Evolutionary conservation across 2,329 filamentous ascomycete genomes (phyloP).

Genomic region (Tolypocladium nubicola): DNA sequence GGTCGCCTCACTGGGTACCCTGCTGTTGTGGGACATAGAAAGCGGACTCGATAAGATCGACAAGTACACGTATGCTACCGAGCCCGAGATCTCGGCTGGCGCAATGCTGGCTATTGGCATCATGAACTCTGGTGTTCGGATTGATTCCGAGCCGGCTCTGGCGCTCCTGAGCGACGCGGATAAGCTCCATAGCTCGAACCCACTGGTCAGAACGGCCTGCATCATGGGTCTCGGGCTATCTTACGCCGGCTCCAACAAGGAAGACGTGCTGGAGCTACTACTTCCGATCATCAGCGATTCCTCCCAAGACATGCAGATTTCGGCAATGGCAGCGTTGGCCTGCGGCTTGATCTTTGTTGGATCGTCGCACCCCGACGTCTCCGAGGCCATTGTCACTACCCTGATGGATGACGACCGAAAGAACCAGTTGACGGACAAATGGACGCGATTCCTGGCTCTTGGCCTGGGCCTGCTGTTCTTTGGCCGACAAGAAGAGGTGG

Average conservation of each 20-base stretch:
- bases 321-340: conserved; percentile 88
- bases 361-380: conserved; percentile 82
- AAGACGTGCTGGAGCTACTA: conserved; percentile 74
- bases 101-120: conserved; percentile 90
- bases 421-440: conserved; percentile 91
- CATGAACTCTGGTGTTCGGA: conserved; percentile 82
- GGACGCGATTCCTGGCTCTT: conserved; percentile 92
- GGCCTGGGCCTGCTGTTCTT: conserved; percentile 92
- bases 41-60: conserved; percentile 88
- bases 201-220: conserved; percentile 67
- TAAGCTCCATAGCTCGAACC: conserved; percentile 68
- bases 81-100: conserved; percentile 77
- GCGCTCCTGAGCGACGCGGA: conserved; percentile 74
- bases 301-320: conserved; percentile 83
- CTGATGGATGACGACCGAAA: conserved; percentile 88
- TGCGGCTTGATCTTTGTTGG: conserved; percentile 88
- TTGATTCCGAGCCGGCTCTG: conserved; percentile 83
- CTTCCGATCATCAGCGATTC: conserved; percentile 82
- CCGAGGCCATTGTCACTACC: conserved; percentile 83
- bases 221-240: conserved; percentile 95
- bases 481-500: conserved; percentile 95
- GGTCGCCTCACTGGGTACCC: conserved; percentile 82
- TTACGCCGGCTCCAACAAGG: conserved; percentile 89
- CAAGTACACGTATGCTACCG: conserved; percentile 77
- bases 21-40: conserved; percentile 91